Evolutionary conservation across 495 filamentous ascomycete species (phyloP), one percentile per base, ranked within the genome.

Genomic region (Monascus purpureus): DNA sequence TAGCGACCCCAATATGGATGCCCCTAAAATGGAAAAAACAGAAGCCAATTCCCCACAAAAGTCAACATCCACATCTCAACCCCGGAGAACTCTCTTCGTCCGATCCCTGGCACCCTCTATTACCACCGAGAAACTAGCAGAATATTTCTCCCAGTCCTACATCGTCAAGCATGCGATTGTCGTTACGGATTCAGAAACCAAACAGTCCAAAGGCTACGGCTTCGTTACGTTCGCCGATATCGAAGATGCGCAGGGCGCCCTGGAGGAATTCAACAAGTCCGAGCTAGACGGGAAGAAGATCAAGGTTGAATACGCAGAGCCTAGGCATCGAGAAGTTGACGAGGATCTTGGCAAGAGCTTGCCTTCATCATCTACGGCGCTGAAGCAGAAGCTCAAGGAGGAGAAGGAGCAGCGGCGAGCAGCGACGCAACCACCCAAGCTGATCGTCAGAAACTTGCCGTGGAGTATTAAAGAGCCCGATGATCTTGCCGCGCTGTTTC

Each of bases 191-290:
- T 68, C 77, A 1, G 55, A 68, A 36, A 90, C 83, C 5, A 93
- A 94, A 45, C 57, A 71, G 29, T 93, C 81, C 13, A 80, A 83
- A 42, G 88, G 88, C 7, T 99, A 81, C 53, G 90, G 90, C 29
- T 99, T 99, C 56, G 87, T 96, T 28, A 93, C 90, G 8, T 94
- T 96, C 45, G 78, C 86, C 45, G 88, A 96, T 46, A 65, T 80
- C 31, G 85, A 94, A 38, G 90, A 99, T 57, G 86, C 90, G 16
- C 57, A 79, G 40, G 63, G 70, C 31, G 90, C 90, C 11, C 63
- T 76, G 47, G 68, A 80, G 39, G 76, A 87, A 50, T 72, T 93
- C 47, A 70, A 92, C 46, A 75, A 77, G 29, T 57, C 74, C 27
- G 59, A 68, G 13, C 68, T 94, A 20, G 67, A 82, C 22, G 88